A percentile compares a stretch with the other conserved stretches of the same genome.
Conservation (phyloP, 2,329 filamentous ascomycete genomes). For the Claviceps capensis region DNA sequence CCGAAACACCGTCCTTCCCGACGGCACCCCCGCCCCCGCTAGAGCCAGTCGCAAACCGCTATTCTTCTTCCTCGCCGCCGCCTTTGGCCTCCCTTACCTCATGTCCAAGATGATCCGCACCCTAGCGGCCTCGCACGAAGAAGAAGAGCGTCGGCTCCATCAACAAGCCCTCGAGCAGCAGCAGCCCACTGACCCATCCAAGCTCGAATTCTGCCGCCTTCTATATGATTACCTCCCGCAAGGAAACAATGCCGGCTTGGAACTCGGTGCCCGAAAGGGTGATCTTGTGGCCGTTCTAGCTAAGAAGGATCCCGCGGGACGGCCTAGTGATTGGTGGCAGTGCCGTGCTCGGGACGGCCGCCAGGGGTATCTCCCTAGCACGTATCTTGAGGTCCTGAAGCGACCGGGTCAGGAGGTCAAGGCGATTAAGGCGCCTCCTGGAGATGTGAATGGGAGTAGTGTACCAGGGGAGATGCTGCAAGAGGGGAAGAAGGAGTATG, state of each 20-base stretch:
- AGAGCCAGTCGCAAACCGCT: constrained; percentile 89
- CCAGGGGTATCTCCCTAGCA: constrained; percentile 81
- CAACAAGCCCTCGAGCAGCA: constrained; percentile 36
- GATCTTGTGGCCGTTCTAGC: constrained; percentile 88
- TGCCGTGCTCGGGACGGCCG: constrained; percentile 82
- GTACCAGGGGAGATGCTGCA: constrained; percentile 20
- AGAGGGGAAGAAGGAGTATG: constrained; percentile 36
- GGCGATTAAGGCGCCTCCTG: constrained; percentile 36
- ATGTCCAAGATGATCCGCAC: constrained; percentile 92
- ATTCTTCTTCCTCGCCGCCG: constrained; percentile 86
- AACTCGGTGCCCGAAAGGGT: constrained; percentile 85
- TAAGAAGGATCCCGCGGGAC: constrained; percentile 84
- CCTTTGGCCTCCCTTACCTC: constrained; percentile 88
- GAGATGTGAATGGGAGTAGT: constrained; percentile 37
- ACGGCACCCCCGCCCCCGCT: constrained; percentile 51
- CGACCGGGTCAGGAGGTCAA: constrained; percentile 37
- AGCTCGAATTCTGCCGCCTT: constrained; percentile 92
- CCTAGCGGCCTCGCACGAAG: constrained; percentile 71
- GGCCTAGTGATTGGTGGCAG: constrained; percentile 92
- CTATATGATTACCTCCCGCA: constrained; percentile 90
- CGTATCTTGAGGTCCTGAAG: constrained; percentile 69
- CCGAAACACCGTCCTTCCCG: constrained; percentile 36
- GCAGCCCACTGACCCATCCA: constrained; percentile 63
- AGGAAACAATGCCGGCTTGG: constrained; percentile 47
- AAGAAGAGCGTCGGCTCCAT: constrained; percentile 51